Evolutionary conservation across 2,329 filamentous ascomycete species (phyloP).

Genomic region (Fusarium ambrosium): DNA sequence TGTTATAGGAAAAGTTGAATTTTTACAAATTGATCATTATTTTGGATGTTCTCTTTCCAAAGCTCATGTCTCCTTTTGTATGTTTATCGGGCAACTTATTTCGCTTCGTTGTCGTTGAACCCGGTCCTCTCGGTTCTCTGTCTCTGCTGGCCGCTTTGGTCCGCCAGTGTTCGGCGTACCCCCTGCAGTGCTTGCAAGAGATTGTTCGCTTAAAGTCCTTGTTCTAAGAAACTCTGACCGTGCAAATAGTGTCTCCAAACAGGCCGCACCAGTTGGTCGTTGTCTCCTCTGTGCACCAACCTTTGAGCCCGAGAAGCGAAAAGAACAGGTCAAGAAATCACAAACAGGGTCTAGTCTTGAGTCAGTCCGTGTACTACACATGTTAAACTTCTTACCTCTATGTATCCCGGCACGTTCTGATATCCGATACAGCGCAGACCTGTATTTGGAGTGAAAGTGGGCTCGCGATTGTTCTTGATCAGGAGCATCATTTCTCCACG

Average conservation of each 20-base stretch:
- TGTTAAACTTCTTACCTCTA: background rate
- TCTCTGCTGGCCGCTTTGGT: background rate
- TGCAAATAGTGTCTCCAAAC: background rate
- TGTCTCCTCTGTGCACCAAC: background rate
- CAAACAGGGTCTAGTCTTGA: background rate
- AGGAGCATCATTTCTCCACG: background rate
- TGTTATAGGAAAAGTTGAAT: background rate
- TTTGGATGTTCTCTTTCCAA: background rate
- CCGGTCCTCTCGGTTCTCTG: background rate
- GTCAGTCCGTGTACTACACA: background rate
- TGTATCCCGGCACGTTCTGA: background rate
- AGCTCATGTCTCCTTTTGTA: background rate
- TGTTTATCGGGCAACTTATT: background rate
- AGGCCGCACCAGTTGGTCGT: background rate
- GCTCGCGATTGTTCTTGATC: background rate
- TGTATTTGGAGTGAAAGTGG: background rate
- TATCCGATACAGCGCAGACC: background rate
- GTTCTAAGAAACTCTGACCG: background rate
- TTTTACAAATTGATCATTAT: background rate
- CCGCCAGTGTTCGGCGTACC: background rate
- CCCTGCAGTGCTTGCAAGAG: background rate
- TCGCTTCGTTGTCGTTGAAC: background rate
- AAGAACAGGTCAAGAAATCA: background rate
- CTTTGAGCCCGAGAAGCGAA: background rate
- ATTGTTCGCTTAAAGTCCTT: background rate